Evolutionary conservation across 202 grass and related monocot genomes (phyloP), one percentile per base, ranked within the genome.

Genomic region (Eragrostis tef): DNA sequence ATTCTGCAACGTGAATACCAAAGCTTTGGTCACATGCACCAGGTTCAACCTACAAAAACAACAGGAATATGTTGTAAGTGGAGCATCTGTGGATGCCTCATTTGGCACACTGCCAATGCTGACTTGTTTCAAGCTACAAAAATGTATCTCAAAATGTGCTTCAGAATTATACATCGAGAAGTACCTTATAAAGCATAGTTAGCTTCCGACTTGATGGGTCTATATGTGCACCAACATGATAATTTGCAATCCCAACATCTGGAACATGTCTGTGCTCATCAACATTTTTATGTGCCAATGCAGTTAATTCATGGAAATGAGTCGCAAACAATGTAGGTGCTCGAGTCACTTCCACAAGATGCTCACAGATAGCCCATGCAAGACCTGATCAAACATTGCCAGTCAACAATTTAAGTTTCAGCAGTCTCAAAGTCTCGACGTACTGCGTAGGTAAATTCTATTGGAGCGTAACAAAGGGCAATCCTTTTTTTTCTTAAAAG

Each of bases 181-280:
- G 25, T 79, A 98, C 94, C 94, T 98, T 98, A 75, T 93, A 98
- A 84, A 93, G 86, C 94, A 98, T 98, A 75, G 94, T 98, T 85
- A 98, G 81, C 73, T 98, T 94, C 75, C 86, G 88, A 84, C 67
- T 98, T 89, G 84, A 89, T 82, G 92, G 90, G 80, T 98, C 94
- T 79, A 94, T 98, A 69, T 98, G 92, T 24, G 94, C 94, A 79
- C 92, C 90, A 71, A 98, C 94, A 74, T 98, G 94, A 91, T 98
- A 98, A 93, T 98, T 98, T 84, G 94, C 86, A 71, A 98, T 91
- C 79, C 94, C 94, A 22, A 86, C 27, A 67, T 69, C 68, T 54
- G 83, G 42, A 63, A 45, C 43, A 56, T 36, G 80, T 65, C 67
- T 78, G 49, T 79, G 61, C 57, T 88, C 82, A 67, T 90, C 87